Evolutionary conservation across 495 filamentous ascomycete genomes (phyloP), one percentile per base, ranked within the genome.

Genomic region (Xylaria longipes): DNA sequence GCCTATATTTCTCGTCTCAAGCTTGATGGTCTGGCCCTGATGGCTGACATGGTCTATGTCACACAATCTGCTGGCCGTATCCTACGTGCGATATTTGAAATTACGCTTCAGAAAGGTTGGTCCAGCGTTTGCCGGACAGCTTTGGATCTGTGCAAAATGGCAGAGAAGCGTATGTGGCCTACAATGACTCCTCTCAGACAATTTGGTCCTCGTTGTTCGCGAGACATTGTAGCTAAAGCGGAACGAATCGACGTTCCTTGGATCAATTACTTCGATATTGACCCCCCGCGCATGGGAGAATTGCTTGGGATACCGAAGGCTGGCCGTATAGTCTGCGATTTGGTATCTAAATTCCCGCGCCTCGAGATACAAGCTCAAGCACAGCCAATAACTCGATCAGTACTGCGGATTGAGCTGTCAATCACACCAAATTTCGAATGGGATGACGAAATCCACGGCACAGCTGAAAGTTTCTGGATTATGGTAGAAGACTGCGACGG

Each of bases 31-130:
- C 84, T 98, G 70, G 97, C 96, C 11, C 82, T 99, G 73, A 97
- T 98, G 97, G 95, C 97, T 27, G 96, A 99, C 79, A 90, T 98
- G 88, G 95, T 99, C 22, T 99, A 98, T 76, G 95, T 99, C 67
- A 98, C 96, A 0, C 97, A 99, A 79, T 98, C 95, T 17, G 96
- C 96, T 65, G 97, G 96, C 17, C 93, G 96, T 85, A 97, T 99
- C 72, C 86, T 98, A 37, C 90, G 96, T 20, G 96, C 97, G 1
- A 91, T 99, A 31, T 99, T 98, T 74, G 96, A 99, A 80, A 98
- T 99, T 54, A 92, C 91, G 35, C 82, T 99, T 63, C 97, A 94
- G 85, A 97, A 97, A 80, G 95, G 95, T 22, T 99, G 95, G 96
- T 88, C 97, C 9, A 93, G 91, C 17, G 97, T 98, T 15, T 92